phyloP scores from a whole-genome alignment of 306 rosid species.

The Inga laurina region DNA sequence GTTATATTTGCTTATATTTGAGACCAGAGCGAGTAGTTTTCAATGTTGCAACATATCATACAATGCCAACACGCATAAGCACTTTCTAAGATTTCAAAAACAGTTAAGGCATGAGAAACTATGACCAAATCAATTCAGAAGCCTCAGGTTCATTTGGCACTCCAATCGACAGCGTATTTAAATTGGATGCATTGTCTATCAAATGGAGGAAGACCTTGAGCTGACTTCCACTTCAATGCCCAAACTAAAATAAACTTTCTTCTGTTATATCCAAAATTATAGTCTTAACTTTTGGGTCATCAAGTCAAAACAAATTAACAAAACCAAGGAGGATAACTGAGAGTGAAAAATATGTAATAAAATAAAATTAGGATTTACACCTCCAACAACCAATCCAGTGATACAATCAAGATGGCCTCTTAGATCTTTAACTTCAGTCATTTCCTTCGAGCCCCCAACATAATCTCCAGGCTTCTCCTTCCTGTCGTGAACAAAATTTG shows the following conservation, averaged over 20 bases:
- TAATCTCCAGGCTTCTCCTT: slow-evolving; percentile 40
- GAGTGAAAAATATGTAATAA: slow-evolving; percentile 13
- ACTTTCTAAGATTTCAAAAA: slow-evolving; percentile 29
- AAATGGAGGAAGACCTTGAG: not conserved
- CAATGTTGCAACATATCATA: slow-evolving; percentile 9
- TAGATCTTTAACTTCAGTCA: slow-evolving; percentile 57
- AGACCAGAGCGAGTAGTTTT: not conserved
- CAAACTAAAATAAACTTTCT: not conserved
- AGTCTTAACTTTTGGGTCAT: not conserved
- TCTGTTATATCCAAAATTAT: not conserved
- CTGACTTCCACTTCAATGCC: not conserved
- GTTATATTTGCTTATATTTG: not conserved
- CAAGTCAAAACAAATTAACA: not conserved
- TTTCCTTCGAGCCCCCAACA: slow-evolving; percentile 57
- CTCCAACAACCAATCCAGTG: slow-evolving; percentile 82
- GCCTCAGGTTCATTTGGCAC: not conserved
- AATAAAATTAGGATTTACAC: slow-evolving; percentile 44
- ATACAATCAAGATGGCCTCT: slow-evolving; percentile 82
- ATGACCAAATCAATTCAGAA: not conserved
- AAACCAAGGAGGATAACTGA: slow-evolving; percentile 13
- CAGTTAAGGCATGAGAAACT: slow-evolving; percentile 1
- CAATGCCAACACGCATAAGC: not conserved
- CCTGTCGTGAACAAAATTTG: slow-evolving; percentile 40
- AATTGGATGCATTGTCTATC: not conserved
- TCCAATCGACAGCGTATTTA: not conserved